Conservation (phyloP, 345 rosid species). For the Eucalyptus pauciflora region DNA sequence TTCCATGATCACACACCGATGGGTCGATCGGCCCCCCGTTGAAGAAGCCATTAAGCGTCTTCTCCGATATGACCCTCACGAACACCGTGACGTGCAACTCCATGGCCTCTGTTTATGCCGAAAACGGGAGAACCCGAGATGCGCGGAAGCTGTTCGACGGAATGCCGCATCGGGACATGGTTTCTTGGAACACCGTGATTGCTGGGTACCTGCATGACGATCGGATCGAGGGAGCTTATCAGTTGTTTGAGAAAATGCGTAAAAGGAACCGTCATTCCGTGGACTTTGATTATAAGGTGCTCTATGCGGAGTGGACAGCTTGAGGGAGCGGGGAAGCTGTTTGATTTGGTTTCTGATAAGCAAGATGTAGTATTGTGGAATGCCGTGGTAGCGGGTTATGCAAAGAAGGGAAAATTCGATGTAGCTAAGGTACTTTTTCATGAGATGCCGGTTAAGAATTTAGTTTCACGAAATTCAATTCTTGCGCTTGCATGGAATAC, state of each 20-base stretch:
- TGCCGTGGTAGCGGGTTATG: constrained; percentile 18
- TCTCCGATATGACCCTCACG: constrained; percentile 11
- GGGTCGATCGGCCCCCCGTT: constrained; percentile 7
- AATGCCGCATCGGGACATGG: constrained; percentile 13
- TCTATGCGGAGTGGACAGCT: constrained; percentile 4
- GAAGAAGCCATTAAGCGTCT: constrained; percentile 14
- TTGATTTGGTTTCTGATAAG: constrained; percentile 12
- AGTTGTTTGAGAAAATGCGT: constrained; percentile 14
- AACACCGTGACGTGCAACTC: constrained; percentile 17
- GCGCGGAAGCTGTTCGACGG: constrained; percentile 16
- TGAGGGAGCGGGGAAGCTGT: constrained; percentile 18
- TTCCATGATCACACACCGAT: constrained; percentile 13
- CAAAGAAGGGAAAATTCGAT: constrained; percentile 10
- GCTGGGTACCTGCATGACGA: constrained; percentile 10
- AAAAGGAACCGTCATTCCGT: constrained; percentile 6
- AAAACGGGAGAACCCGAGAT: constrained; percentile 7
- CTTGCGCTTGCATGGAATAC: constrained; percentile 16
- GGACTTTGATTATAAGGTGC: constrained; percentile 25
- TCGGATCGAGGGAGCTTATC: constrained; percentile 2
- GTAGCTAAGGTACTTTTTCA: constrained; percentile 14
- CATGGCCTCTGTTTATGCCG: constrained; percentile 15
- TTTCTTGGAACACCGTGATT: constrained; percentile 24
- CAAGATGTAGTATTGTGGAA: constrained; percentile 20
- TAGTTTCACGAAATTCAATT: constrained; percentile 26
- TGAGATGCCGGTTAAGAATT: constrained; percentile 19